Evolutionary conservation across 1,284 basidiomycete species (phyloP).

Genomic region (Leccinum subfulvum): DNA sequence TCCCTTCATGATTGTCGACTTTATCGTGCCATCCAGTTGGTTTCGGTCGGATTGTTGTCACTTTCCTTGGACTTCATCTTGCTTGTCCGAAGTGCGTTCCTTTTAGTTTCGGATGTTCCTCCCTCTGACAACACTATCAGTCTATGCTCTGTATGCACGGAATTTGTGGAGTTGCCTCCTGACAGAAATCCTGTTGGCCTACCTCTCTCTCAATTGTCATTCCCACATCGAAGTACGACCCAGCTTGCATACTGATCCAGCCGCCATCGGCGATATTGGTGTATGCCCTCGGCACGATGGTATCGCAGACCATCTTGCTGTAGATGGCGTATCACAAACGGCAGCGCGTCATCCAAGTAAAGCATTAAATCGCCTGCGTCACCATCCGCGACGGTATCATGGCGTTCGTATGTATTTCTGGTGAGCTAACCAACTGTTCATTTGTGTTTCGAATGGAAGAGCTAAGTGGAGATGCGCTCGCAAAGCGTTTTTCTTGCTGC

Average conservation of each 20-base stretch:
- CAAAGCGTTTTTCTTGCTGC: conserved; percentile 13
- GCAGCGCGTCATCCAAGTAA: neutral
- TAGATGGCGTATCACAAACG: conserved; percentile 20
- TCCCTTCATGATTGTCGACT: conserved; percentile 10
- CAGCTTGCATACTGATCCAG: conserved; percentile 11
- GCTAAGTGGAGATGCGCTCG: neutral
- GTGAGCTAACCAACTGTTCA: conserved; percentile 10
- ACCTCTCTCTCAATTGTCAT: conserved; percentile 1
- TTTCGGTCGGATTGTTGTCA: conserved; percentile 10
- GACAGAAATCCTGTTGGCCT: conserved; percentile 8
- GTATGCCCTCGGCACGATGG: conserved; percentile 11
- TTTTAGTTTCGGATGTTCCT: neutral
- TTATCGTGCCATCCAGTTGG: conserved; percentile 20
- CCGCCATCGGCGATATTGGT: conserved; percentile 13
- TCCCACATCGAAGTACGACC: conserved; percentile 13
- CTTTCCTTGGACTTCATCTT: conserved; percentile 18
- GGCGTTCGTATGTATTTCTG: conserved; percentile 17
- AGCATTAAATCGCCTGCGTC: conserved; percentile 12
- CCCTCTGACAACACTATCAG: conserved; percentile 8
- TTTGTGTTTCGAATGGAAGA: neutral
- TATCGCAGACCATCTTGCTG: conserved; percentile 21
- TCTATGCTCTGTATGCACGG: conserved; percentile 21
- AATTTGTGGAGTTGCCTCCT: conserved; percentile 11
- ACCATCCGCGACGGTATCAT: conserved; percentile 29
- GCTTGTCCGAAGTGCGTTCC: conserved; percentile 22